phyloP scores from a whole-genome alignment of 139 green algal species.

The Chlorella vulgaris region DNA sequence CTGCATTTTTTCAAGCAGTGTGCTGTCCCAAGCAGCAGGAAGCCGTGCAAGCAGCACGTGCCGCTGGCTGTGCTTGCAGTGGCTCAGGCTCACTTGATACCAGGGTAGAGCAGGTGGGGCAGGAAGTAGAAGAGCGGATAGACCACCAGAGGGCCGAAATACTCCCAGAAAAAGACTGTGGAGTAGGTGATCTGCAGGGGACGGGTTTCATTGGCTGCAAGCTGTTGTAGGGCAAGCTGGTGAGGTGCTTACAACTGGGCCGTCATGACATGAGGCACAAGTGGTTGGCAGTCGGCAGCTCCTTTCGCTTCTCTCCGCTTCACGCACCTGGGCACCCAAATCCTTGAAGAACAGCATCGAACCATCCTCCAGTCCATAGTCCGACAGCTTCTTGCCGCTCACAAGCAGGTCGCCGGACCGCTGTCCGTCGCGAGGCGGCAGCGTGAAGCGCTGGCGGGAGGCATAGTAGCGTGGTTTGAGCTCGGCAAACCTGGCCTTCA shows the following conservation, averaged over 20 bases:
- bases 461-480: conserved; percentile 64
- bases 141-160: conserved; percentile 92
- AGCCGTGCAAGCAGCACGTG: too few relatives aligned
- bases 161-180: conserved; percentile 98
- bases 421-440: conserved; percentile 67
- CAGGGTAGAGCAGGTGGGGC: conserved; percentile 73
- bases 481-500: conserved; percentile 79
- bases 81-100: conserved; percentile 61
- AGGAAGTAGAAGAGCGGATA: conserved; percentile 95
- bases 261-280: too few relatives aligned
- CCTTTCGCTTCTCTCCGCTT: too few relatives aligned
- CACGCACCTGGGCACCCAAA: conserved; percentile 89
- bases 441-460: conserved; percentile 75
- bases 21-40: too few relatives aligned
- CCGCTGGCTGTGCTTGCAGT: too few relatives aligned
- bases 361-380: conserved; percentile 71
- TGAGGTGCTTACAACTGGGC: too few relatives aligned
- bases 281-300: too few relatives aligned
- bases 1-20: too few relatives aligned
- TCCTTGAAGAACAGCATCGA: conserved; percentile 91
- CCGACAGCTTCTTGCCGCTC: conserved; percentile 61
- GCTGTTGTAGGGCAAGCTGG: too few relatives aligned
- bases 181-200: conserved; percentile 84
- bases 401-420: conserved; percentile 65
- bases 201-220: too few relatives aligned